Evolutionary conservation across 2,329 filamentous ascomycete species (phyloP).

Genomic region (Erysiphe pulchra): DNA sequence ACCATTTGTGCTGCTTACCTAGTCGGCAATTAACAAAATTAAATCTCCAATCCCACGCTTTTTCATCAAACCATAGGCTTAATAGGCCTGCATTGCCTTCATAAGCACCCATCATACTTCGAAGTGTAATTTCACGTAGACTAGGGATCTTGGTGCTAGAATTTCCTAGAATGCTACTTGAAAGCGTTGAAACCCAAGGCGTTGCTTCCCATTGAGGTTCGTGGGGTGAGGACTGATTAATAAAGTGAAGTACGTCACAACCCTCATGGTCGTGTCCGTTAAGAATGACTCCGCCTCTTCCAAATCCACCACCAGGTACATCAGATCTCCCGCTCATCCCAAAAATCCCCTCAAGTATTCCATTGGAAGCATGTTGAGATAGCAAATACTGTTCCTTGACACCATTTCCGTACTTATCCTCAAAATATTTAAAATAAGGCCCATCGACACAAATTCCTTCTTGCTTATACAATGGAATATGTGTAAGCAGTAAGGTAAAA

Average conservation of each 20-base stretch:
- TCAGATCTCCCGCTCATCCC: conserved; percentile 40
- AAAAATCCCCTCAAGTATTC: conserved; percentile 64
- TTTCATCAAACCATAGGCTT: conserved; percentile 66
- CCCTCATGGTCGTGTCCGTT: conserved; percentile 92
- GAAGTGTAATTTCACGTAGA: conserved; percentile 70
- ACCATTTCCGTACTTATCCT: conserved; percentile 35
- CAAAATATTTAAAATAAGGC: conserved; percentile 61
- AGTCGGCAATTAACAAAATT: conserved; percentile 57
- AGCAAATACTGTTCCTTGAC: conserved; percentile 84
- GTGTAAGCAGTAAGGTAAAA: conserved; percentile 70
- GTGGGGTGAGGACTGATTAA: conserved; percentile 29
- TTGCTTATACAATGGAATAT: conserved; percentile 72
- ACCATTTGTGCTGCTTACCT: conserved; percentile 83
- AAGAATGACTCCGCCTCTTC: conserved; percentile 52
- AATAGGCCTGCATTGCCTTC: conserved; percentile 77
- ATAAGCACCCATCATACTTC: conserved; percentile 96
- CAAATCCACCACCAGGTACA: conserved; percentile 33
- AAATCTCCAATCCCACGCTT: conserved; percentile 49
- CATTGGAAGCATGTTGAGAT: conserved; percentile 41
- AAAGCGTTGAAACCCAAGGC: conserved; percentile 21
- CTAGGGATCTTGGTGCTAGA: conserved; percentile 24
- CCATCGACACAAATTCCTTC: conserved; percentile 61
- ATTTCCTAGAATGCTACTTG: conserved; percentile 17
- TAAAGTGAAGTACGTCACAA: conserved; percentile 69
- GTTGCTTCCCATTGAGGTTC: conserved; percentile 16